A percentile compares a stretch with the other conserved stretches of the same genome.
Evolutionary conservation across 768 basidiomycete species (phyloP).

Genomic region (Hirschioporus abietinus): DNA sequence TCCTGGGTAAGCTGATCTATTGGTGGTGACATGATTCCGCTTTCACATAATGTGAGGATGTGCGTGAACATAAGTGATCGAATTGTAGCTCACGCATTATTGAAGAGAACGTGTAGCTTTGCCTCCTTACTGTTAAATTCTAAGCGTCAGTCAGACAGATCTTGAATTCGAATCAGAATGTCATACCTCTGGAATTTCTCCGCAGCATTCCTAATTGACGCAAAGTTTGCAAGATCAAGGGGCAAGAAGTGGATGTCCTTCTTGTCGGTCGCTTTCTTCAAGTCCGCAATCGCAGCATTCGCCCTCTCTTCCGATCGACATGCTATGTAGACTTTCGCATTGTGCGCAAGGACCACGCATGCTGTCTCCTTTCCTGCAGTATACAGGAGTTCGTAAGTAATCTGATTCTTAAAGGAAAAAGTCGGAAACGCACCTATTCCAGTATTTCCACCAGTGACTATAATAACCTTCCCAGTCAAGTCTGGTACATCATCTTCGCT

Average conservation of each 20-base stretch:
- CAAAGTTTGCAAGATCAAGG: slow-evolving; percentile 14
- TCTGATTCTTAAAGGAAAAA: background rate
- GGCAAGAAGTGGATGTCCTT: slow-evolving; percentile 18
- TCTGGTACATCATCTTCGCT: slow-evolving; percentile 27
- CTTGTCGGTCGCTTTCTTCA: slow-evolving; percentile 21
- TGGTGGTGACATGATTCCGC: slow-evolving; percentile 11
- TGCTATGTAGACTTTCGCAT: slow-evolving; percentile 27
- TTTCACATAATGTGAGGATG: background rate
- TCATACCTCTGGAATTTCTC: slow-evolving; percentile 12
- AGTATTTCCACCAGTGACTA: slow-evolving; percentile 30
- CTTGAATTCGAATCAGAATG: background rate
- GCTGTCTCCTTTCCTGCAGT: slow-evolving; percentile 19
- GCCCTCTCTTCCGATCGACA: slow-evolving; percentile 16
- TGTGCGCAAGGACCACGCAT: slow-evolving; percentile 23
- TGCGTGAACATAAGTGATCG: background rate
- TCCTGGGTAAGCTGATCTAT: slow-evolving; percentile 12
- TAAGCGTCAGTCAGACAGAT: background rate
- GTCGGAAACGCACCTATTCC: slow-evolving; percentile 21
- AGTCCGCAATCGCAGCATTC: slow-evolving; percentile 13
- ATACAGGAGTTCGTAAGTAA: background rate
- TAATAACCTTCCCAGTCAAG: slow-evolving; percentile 27
- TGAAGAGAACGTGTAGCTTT: slow-evolving; percentile 14
- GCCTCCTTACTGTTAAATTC: slow-evolving; percentile 9
- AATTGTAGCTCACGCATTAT: slow-evolving; percentile 12
- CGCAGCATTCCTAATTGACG: slow-evolving; percentile 10